Evolutionary conservation across 1,284 basidiomycete species (phyloP).

Genomic region (Trametes versicolor): DNA sequence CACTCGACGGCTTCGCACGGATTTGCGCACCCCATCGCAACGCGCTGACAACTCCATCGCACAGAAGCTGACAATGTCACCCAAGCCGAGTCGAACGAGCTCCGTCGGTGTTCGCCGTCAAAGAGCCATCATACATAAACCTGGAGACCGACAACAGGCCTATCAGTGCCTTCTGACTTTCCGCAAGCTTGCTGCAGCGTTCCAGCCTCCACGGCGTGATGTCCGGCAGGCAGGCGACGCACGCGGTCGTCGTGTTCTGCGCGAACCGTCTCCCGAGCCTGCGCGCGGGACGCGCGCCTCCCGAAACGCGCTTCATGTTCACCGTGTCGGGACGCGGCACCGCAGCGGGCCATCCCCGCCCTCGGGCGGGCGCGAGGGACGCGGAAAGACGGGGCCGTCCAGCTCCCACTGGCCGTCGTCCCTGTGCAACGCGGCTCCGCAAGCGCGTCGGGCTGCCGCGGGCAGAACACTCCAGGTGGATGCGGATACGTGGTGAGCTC

Average conservation of each 20-base stretch:
- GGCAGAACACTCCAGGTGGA: background rate
- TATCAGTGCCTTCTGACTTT: conserved; percentile 2
- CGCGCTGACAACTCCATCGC: background rate
- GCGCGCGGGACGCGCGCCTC: background rate
- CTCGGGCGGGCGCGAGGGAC: background rate
- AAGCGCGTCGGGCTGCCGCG: background rate
- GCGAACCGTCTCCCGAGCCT: background rate
- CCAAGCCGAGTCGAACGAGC: too few species aligned
- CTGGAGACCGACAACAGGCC: conserved; percentile 7
- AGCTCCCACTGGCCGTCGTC: background rate
- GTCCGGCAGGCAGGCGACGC: background rate
- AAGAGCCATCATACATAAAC: conserved; percentile 1
- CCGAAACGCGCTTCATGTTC: conserved; percentile 2
- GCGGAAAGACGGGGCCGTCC: background rate
- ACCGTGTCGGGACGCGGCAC: background rate
- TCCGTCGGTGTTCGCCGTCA: background rate
- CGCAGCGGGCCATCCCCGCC: background rate
- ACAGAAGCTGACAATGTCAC: too few species aligned
- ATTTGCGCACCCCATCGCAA: background rate
- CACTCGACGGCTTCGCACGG: background rate
- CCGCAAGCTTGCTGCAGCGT: background rate
- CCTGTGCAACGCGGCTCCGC: background rate
- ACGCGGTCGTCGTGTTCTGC: conserved; percentile 1
- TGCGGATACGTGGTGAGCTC: background rate
- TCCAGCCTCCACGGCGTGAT: background rate